Evolutionary conservation across 352 stramenopile species (phyloP), one percentile per base, ranked within the genome.

Genomic region (Globisporangium cederbergense): DNA sequence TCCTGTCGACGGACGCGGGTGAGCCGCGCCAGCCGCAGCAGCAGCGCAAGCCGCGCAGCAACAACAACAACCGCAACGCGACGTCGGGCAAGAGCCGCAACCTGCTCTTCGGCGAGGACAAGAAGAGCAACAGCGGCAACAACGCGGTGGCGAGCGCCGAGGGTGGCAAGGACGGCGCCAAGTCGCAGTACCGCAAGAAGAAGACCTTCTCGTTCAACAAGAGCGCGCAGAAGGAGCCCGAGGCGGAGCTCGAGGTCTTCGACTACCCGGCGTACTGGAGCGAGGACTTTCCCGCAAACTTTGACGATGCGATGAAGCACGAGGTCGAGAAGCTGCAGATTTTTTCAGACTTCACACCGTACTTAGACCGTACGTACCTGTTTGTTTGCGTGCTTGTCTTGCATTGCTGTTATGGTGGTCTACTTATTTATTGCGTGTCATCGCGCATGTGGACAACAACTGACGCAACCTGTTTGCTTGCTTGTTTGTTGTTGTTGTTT

Each of bases 281-380:
- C 62, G 75, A 86, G 32, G 85, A 93, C 70, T 93, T 89, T 54
- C 85, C 85, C 0, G 61, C 54, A 43, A 74, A 76, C 49, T 93
- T 93, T 67, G 81, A 89, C 62, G 74, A 92, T 55, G 70, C 66
- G 25, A 93, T 93, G 85, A 93, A 93, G 78, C 85, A 93, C 75
- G 85, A 93, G 62, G 82, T 93, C 59, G 82, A 93, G 67, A 93
- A 92, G 71, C 73, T 93, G 54, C 74, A 92, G 74, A 81, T 93
- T 49, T 93, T 93, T 65, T 64, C 78, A 22, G 85, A 93, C 70
- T 89, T 93, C 51, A 88, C 83, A 46, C 73, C 78, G 53, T 79
- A 82, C 57, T 74, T 93, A 65, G 85, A 93, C 66, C 64, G 75
- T 83, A 67, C 46, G 75, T 78, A 16, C 14, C 22, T 28, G 8